Conservation (phyloP, 202 grass and related monocot species). For the Carex sylvatica region DNA sequence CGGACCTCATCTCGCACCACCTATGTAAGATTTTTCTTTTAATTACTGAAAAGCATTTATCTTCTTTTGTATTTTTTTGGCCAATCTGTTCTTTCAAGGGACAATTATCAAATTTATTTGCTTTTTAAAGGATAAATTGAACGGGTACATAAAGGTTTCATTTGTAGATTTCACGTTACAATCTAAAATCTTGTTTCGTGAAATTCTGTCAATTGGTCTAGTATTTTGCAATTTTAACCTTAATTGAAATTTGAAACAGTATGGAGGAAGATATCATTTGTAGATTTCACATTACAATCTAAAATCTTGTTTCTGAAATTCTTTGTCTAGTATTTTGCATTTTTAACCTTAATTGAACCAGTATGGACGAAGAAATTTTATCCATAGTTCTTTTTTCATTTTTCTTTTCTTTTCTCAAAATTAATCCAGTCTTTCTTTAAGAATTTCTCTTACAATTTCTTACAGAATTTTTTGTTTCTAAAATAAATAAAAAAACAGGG, state of each 20-base stretch:
- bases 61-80: background rate
- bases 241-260: too few relatives aligned
- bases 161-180: background rate
- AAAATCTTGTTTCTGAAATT: background rate
- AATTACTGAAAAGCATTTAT: background rate
- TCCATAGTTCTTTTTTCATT: background rate
- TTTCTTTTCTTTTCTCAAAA: background rate
- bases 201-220: background rate
- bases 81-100: constrained; percentile 17
- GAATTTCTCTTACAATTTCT: background rate
- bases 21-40: constrained; percentile 40
- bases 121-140: background rate
- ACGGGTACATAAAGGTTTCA: background rate
- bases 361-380: background rate
- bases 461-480: background rate
- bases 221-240: too few relatives aligned
- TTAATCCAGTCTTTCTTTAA: background rate
- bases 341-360: background rate
- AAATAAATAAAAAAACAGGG: constrained; percentile 44
- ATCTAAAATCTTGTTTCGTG: background rate
- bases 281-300: background rate
- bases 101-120: background rate
- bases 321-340: too few relatives aligned
- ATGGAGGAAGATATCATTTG: background rate
- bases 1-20: constrained; percentile 45